These are phyloP conservation scores for Debaryomyces hansenii DNA, from an alignment of 805 yeast genomes.

Conservation along the genomic window DNA sequence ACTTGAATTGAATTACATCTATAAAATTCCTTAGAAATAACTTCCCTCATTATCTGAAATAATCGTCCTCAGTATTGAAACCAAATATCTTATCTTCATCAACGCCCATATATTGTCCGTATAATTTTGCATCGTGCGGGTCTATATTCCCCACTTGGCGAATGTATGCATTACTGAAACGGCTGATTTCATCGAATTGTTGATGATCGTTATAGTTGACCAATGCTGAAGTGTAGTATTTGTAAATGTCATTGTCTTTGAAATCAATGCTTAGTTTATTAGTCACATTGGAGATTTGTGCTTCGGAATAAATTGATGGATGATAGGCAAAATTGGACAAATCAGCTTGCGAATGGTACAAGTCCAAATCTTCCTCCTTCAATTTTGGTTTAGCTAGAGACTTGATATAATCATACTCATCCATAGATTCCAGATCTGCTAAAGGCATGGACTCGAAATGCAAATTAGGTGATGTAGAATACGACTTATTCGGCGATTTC, in stretches of 20 bases:
- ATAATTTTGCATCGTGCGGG: neutral
- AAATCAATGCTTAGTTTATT: neutral
- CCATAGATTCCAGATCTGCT: neutral
- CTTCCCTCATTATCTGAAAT: constrained; percentile 12
- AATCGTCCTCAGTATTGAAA: constrained; percentile 28
- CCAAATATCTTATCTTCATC: constrained; percentile 19
- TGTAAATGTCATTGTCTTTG: neutral
- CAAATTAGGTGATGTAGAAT: neutral
- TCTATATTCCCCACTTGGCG: neutral
- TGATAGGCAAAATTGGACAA: neutral
- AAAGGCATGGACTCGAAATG: neutral
- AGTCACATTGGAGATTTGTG: neutral
- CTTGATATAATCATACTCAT: neutral
- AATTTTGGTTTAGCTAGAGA: constrained; percentile 1
- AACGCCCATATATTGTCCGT: constrained; percentile 13
- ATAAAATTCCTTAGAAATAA: too few species aligned
- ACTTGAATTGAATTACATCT: too few species aligned
- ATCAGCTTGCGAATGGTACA: constrained; percentile 13
- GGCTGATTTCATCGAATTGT: neutral
- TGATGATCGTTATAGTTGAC: neutral
- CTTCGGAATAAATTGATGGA: neutral
- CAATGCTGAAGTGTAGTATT: neutral
- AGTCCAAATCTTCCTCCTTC: constrained; percentile 6
- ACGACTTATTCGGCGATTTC: neutral
- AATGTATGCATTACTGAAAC: neutral